Evolutionary conservation across 2,329 filamentous ascomycete species (phyloP), one percentile per base, ranked within the genome.

Genomic region (Thielaviopsis populi): DNA sequence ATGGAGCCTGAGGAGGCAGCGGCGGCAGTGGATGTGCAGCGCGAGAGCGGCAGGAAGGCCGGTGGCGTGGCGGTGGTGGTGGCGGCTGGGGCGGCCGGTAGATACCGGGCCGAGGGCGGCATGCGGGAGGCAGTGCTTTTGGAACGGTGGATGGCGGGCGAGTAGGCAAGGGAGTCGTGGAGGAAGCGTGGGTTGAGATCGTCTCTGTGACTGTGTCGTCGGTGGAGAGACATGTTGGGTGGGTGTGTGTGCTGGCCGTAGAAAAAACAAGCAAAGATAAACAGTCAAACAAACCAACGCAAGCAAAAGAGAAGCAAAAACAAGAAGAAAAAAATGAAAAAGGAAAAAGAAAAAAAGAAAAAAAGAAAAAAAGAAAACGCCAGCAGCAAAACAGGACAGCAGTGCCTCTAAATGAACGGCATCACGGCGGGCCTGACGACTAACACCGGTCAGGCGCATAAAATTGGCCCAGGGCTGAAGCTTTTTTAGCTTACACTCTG

Each of bases 11-110:
- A 15, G 42, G 64, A 22, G 42, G 24, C 37, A 58, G 56, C 33
- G 17, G 64, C 24, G 42, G 24, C 37, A 58, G 56, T 40, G 17
- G 61, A 59, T 56, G 53, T 50, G 50, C 48, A 33, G 15, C 24
- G 24, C 13, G 43, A 50, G 46, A 24, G 66, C 41, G 54, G 63
- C 40, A 30, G 65, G 62, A 46, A 56, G 46, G 42, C 56, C 30
- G 50, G 48, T 15, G 61, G 15, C 27, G 50, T 37, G 24, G 61
- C 22, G 50, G 22, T 48, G 48, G 46, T 37, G 41, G 46, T 40
- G 40, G 37, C 41, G 42, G 48, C 19, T 46, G 33, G 37, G 11
- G 33, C 33, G 4, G 58, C 41, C 17, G 58, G 13, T 3, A 43
- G 58, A 60, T 22, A 43, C 11, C 58, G 41, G n/a, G 33, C 37